These are phyloP conservation scores for Mucor indicus DNA, from an alignment of 371 early-diverging fungal genomes.

Conservation along the genomic window DNA sequence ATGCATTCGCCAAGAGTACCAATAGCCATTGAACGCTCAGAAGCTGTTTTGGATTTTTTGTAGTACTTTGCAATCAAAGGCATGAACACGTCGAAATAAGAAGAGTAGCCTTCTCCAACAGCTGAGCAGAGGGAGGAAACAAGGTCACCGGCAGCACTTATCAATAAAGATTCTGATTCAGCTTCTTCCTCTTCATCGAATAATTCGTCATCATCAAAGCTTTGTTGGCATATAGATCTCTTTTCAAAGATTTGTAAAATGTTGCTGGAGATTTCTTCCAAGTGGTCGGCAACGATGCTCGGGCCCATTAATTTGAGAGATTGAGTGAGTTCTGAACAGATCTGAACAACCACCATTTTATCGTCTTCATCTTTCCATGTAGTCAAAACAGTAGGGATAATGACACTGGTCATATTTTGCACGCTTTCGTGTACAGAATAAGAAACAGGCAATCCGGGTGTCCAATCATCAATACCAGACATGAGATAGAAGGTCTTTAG, in stretches of 20 bases:
- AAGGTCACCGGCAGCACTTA: constrained; percentile 80
- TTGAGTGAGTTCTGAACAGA: constrained; percentile 70
- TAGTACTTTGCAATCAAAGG: constrained; percentile 83
- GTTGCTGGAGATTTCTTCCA: constrained; percentile 57
- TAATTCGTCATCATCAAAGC: constrained; percentile 67
- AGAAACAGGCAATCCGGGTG: constrained; percentile 65
- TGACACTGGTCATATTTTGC: constrained; percentile 59
- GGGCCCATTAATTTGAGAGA: constrained; percentile 79
- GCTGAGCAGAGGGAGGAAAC: constrained; percentile 75
- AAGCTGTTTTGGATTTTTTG: constrained; percentile 65
- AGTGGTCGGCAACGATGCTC: constrained; percentile 65
- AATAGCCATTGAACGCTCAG: constrained; percentile 88
- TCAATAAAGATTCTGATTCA: constrained; percentile 80
- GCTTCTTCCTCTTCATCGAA: constrained; percentile 82
- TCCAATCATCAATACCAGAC: constrained; percentile 64
- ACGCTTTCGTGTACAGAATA: constrained; percentile 77
- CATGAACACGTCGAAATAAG: constrained; percentile 72
- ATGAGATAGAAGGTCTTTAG: constrained; percentile 73
- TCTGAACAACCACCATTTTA: constrained; percentile 74
- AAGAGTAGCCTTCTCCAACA: constrained; percentile 71
- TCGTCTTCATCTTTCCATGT: constrained; percentile 85
- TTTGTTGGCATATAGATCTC: constrained; percentile 82
- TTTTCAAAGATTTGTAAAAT: constrained; percentile 74
- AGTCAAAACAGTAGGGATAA: constrained; percentile 66
- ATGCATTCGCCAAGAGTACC: constrained; percentile 86